phyloP scores from a whole-genome alignment of 2,329 filamentous ascomycete species.

The Fusarium protoensiforme region DNA sequence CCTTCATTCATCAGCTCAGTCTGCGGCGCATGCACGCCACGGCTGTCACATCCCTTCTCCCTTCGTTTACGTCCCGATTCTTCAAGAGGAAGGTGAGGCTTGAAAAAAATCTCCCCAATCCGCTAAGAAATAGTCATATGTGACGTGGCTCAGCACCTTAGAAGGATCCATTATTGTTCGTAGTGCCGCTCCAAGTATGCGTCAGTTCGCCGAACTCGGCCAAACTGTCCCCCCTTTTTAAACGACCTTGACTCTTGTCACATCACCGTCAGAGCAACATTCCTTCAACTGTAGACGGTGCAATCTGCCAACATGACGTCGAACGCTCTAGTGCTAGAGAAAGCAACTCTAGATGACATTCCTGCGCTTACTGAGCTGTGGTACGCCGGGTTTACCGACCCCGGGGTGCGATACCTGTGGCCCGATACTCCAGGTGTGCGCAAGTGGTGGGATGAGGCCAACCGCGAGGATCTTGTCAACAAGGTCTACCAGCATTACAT shows the following conservation, averaged over 20 bases:
- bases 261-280: background rate
- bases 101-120: background rate
- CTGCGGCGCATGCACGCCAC: background rate
- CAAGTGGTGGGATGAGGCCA: slow-evolving; percentile 15
- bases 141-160: background rate
- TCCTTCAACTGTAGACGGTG: background rate
- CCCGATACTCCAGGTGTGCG: slow-evolving; percentile 10
- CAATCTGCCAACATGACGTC: background rate
- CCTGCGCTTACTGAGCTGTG: slow-evolving; percentile 11
- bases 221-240: background rate
- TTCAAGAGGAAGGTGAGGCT: background rate
- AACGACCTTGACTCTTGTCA: background rate
- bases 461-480: slow-evolving; percentile 6
- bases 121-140: background rate
- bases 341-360: slow-evolving; percentile 4
- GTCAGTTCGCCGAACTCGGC: background rate
- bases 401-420: slow-evolving; percentile 5
- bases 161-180: background rate
- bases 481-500: slow-evolving; percentile 10
- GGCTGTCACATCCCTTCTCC: background rate
- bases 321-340: background rate
- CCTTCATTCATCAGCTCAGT: background rate
- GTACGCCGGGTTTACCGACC: slow-evolving; percentile 7
- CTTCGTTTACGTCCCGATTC: background rate
- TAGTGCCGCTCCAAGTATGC: background rate